Conservation (phyloP, 257 asterid genomes). For the Henckelia pumila region DNA sequence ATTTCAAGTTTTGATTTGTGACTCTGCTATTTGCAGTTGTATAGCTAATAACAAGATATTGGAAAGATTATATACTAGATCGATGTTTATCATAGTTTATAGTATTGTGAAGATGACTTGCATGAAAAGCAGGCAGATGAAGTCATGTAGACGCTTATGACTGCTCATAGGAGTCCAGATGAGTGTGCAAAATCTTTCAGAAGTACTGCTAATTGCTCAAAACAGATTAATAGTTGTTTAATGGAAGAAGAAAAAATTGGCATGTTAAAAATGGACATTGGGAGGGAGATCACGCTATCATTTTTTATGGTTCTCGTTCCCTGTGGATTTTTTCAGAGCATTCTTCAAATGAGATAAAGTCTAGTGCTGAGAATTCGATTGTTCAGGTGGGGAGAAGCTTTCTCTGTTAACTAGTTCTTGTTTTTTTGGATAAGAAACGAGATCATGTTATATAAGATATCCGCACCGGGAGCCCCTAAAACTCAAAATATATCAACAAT, state of each 20-base stretch:
- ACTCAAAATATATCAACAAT: no score
- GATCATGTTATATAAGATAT: no score
- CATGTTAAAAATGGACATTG: background rate
- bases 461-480: no score
- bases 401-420: background rate
- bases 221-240: background rate
- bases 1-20: background rate
- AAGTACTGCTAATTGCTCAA: background rate
- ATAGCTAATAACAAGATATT: background rate
- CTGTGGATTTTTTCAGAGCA: background rate
- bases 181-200: background rate
- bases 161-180: background rate
- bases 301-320: background rate
- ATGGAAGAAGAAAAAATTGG: background rate
- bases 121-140: constrained; percentile 3
- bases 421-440: no score
- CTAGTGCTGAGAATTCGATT: constrained; percentile 1
- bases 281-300: background rate
- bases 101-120: constrained; percentile 1
- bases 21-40: background rate
- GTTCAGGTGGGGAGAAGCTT: background rate
- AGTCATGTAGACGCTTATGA: background rate
- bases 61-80: no score
- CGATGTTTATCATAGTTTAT: background rate
- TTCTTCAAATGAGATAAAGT: background rate